Base-by-base conservation (phyloP, 441 rosid species). In the Mallotus repandus region DNA sequence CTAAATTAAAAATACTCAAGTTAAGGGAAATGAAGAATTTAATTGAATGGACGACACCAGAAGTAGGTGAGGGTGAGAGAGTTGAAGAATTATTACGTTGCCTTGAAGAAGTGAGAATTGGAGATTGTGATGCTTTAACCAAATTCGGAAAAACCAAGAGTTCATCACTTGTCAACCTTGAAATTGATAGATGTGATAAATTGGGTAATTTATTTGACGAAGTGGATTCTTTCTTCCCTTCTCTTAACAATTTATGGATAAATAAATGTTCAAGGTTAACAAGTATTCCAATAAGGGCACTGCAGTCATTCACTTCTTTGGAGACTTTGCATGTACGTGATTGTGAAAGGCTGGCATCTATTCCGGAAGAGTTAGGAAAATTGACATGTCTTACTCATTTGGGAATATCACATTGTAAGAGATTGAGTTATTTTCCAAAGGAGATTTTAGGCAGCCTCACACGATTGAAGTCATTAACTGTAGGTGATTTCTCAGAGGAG, bases 401-500 rank as follows among this genome's bases (percentile, higher is more conserved):
- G 15, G 58, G 38, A 16, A 68, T 79, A 59, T 43, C 25, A 0
- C 10, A 18, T 14, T 50, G 29, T 25, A 1, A 25, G 29, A 25
- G 29, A 25, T 2, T 25, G 29, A 25, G 29, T 25, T 25, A 25
- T 25, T 25, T 65, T 49, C 66, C 56, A 1, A 72, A 60, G 7
- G 59, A 29, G 12, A 52, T 65, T 19, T 19, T 75, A 29, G 11
- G 29, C 29, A 14, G 18, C 13, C 66, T 77, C 25, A 71, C 66
- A 18, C 48, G 22, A 45, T 53, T 81, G 75, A 70, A 63, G 66
- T 46, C n/a, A 5, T 66, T 77, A 56, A 22, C 7, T 1, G 18
- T 77, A 35, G 79, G 79, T 13, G 46, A 25, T 48, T 76, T 79
- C 66, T 71, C 29, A 1, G 65, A 71, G 43, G 71, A 79, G 19